Evolutionary conservation across 192 early-diverging fungal species (phyloP), one percentile per base, ranked within the genome.

Genomic region (Phycomyces nitens): DNA sequence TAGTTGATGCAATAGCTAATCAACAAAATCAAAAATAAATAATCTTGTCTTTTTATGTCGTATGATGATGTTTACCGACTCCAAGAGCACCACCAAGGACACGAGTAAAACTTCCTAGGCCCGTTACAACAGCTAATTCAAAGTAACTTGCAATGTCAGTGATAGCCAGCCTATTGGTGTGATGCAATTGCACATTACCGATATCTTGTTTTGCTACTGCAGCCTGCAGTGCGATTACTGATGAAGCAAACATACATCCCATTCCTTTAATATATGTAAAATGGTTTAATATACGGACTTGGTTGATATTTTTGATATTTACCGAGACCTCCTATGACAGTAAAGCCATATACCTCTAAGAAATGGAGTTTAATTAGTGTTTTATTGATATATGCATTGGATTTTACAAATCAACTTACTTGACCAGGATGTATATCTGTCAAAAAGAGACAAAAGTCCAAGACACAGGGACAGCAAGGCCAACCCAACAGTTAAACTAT

Each of bases 401-500:
- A 58, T n/a, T 47, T 3, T n/a, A 47, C 18, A 11, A 58, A n/a
- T 9, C 15, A 11, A 16, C 57, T 18, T 59, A 59, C 57, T 24
- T 44, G 57, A 42, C 39, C n/a, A 59, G 15, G 16, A 0, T 24
- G 40, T 59, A 5, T 59, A 12, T 42, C 22, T 21, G 23, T 44
- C 70, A 29, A 91, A 65, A 11, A 83, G 70, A 15, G 86, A 78
- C 21, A 88, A 66, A 43, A 97, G 80, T 23, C 78, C 84, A 44
- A 74, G 60, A 16, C 91, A 92, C 40, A 87, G 34, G 5, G 78
- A 70, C 41, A 91, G 74, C 20, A 92, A 38, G 9, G 80, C 66
- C 12, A 81, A 66, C 1, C 91, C 92, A 1, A 79, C 18, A 40
- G 82, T 72, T 62, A 59, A 42, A 26, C 64, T 66, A 50, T 1